Conservation (phyloP, 1,284 basidiomycete species). For the Cystobasidium sp. region DNA sequence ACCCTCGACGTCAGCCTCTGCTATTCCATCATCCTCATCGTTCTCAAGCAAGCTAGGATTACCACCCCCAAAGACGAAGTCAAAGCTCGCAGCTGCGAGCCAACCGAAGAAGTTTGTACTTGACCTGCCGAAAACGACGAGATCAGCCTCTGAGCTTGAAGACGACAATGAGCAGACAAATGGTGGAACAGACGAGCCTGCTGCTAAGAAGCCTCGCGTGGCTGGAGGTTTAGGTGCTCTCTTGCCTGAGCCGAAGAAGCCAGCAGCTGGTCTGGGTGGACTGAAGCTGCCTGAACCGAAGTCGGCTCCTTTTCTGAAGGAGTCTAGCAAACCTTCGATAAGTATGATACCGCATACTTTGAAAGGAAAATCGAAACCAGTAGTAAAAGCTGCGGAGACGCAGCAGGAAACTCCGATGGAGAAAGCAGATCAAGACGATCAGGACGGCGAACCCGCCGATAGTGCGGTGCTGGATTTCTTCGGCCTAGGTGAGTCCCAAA, state of each 20-base stretch:
- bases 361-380: conserved; percentile 25
- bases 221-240: conserved; percentile 28
- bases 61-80: conserved; percentile 41
- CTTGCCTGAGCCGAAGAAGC: conserved; percentile 34
- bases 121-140: conserved; percentile 36
- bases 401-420: neutral
- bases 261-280: conserved; percentile 11
- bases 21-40: conserved; percentile 11
- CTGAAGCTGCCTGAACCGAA: conserved; percentile 33
- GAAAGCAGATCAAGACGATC: neutral
- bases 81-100: conserved; percentile 23
- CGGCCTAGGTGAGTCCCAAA: conserved; percentile 28
- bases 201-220: conserved; percentile 9
- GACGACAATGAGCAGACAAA: conserved; percentile 23
- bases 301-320: neutral
- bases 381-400: neutral
- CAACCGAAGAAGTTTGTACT: conserved; percentile 44
- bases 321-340: conserved; percentile 17
- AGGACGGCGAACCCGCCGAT: conserved; percentile 18
- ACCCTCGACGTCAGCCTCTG: neutral
- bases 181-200: conserved; percentile 18
- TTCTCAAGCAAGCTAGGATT: conserved; percentile 27
- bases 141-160: conserved; percentile 21
- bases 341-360: conserved; percentile 32
- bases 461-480: conserved; percentile 38